These are phyloP conservation scores for Casuarina cunninghamiana DNA, from an alignment of 306 rosid genomes.

Conservation along the genomic window DNA sequence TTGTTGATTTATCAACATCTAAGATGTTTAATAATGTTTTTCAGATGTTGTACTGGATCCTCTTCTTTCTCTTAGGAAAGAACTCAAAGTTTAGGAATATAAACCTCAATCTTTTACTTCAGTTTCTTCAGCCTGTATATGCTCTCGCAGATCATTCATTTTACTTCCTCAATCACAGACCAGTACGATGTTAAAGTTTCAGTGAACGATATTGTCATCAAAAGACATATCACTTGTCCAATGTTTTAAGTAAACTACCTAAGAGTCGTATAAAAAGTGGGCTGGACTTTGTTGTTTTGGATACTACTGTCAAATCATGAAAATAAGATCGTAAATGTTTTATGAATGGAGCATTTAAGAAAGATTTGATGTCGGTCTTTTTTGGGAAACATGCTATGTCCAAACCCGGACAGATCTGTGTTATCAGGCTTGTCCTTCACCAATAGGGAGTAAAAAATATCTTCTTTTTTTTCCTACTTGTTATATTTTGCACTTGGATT, in stretches of 20 bases:
- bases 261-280: background rate
- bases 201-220: constrained; percentile 90
- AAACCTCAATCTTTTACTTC: constrained; percentile 16
- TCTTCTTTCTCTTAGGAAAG: constrained; percentile 88
- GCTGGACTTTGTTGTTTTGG: background rate
- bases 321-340: background rate
- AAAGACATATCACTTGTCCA: constrained; percentile 28
- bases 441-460: background rate
- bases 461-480: background rate
- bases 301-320: background rate
- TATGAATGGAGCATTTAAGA: background rate
- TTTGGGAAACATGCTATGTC: background rate
- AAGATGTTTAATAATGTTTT: constrained; percentile 27
- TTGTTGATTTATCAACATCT: constrained; percentile 25
- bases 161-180: constrained; percentile 56
- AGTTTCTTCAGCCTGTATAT: constrained; percentile 19
- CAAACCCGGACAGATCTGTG: background rate
- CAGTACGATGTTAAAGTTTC: constrained; percentile 90
- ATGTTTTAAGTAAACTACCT: background rate
- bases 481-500: background rate
- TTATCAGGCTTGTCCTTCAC: background rate
- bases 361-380: constrained; percentile 1
- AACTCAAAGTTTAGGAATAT: constrained; percentile 69
- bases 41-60: constrained; percentile 87
- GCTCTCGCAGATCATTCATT: constrained; percentile 27